Evolutionary conservation across 2,329 filamentous ascomycete genomes (phyloP).

Genomic region (Talaromyces albobiverticillius): DNA sequence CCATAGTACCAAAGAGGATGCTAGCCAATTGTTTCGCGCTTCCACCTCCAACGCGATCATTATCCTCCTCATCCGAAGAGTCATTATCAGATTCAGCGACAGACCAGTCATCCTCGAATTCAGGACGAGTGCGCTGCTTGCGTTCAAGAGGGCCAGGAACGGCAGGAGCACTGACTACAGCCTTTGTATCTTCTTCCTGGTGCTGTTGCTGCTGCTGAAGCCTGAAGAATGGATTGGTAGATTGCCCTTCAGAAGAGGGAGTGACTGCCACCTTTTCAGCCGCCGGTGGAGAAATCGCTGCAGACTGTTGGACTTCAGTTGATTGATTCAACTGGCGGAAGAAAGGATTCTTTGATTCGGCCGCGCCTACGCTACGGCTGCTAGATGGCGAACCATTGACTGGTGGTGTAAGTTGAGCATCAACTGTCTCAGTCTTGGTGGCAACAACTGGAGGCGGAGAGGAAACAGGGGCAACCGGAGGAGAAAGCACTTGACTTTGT

Average conservation of each 20-base stretch:
- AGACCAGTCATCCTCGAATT: constrained; percentile 69
- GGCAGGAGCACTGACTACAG: constrained; percentile 48
- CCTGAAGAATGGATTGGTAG: constrained; percentile 96
- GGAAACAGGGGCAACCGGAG: constrained; percentile 23
- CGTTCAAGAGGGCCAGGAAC: constrained; percentile 46
- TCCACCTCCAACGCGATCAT: constrained; percentile 73
- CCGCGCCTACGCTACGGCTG: constrained; percentile 57
- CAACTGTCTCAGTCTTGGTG: constrained; percentile 19
- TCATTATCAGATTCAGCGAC: constrained; percentile 74
- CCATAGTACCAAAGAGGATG: constrained; percentile 96
- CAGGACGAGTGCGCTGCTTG: constrained; percentile 55
- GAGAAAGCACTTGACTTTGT: constrained; percentile 53
- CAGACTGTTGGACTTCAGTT: constrained; percentile 48
- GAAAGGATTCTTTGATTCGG: constrained; percentile 91
- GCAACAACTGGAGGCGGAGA: constrained; percentile 24
- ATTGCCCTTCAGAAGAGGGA: constrained; percentile 53
- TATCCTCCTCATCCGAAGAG: constrained; percentile 67
- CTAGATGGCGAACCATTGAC: constrained; percentile 43
- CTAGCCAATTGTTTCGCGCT: constrained; percentile 90
- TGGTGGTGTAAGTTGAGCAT: constrained; percentile 17
- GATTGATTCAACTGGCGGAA: constrained; percentile 81
- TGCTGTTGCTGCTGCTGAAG: constrained; percentile 60
- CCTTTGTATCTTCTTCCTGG: constrained; percentile 49
- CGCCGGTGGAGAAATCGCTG: constrained; percentile 43
- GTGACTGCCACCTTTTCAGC: constrained; percentile 39